Percentiles rank a stretch among this genome's conserved stretches.
These are phyloP conservation scores for Vaccinium corymbosum DNA, from an alignment of 148 eudicot genomes.

Conservation along the genomic window DNA sequence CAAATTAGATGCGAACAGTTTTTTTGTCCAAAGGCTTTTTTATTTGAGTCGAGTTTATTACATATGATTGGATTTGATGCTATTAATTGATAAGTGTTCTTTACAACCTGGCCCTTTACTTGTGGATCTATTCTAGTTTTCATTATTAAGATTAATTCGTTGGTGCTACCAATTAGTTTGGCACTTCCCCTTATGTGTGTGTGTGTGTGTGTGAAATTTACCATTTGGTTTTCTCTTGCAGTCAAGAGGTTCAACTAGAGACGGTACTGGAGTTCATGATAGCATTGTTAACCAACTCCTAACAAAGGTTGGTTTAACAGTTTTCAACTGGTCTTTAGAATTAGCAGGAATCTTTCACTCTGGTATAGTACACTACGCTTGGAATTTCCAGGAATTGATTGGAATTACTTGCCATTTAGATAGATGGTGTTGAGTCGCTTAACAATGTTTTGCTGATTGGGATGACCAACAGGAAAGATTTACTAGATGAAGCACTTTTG, in stretches of 20 bases:
- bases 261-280: conserved; percentile 99
- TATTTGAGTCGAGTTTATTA: neutral
- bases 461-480: conserved; percentile 97
- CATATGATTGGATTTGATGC: neutral
- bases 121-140: neutral
- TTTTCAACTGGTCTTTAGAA: conserved; percentile 17
- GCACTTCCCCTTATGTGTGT: neutral
- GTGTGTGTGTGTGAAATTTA: conserved; percentile 8
- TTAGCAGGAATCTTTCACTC: conserved; percentile 2
- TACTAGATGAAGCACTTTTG: conserved; percentile 98
- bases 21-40: neutral
- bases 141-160: neutral
- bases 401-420: conserved; percentile 36
- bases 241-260: conserved; percentile 99
- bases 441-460: conserved; percentile 97
- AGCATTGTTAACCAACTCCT: conserved; percentile 97
- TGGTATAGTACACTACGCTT: neutral
- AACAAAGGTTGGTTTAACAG: conserved; percentile 61
- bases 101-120: neutral
- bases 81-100: neutral
- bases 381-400: conserved; percentile 15
- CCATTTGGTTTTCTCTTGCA: conserved; percentile 31
- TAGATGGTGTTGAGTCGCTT: conserved; percentile 97
- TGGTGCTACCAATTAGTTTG: neutral
- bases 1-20: neutral